phyloP scores from a whole-genome alignment of 202 grass and related monocot species.

The Cymbopogon flexuosus region DNA sequence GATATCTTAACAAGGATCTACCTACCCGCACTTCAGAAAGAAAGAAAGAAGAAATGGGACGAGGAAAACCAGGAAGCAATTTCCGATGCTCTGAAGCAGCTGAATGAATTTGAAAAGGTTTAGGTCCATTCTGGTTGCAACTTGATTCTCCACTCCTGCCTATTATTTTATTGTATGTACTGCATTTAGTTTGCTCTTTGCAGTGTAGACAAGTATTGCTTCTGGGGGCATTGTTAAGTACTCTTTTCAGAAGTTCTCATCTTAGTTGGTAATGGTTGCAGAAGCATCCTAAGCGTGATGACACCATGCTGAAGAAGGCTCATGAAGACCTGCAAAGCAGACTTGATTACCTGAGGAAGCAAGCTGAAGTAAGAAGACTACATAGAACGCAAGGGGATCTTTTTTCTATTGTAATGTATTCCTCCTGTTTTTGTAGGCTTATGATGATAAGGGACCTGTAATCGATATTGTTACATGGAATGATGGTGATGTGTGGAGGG shows the following conservation, averaged over 20 bases:
- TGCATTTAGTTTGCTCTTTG: conserved; percentile 15
- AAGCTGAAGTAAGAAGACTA: conserved; percentile 74
- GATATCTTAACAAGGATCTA: conserved; percentile 25
- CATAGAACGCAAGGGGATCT: conserved; percentile 1
- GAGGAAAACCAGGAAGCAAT: conserved; percentile 98
- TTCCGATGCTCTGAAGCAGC: conserved; percentile 64
- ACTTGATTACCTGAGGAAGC: conserved; percentile 85
- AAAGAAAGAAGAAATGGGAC: conserved; percentile 94
- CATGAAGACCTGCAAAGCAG: conserved; percentile 75
- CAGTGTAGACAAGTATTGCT: conserved; percentile 7
- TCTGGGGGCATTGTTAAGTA: background rate
- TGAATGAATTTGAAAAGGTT: conserved; percentile 99
- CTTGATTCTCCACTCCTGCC: conserved; percentile 11
- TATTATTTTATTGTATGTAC: conserved; percentile 15
- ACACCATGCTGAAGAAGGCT: conserved; percentile 61
- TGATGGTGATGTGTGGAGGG: conserved; percentile 95
- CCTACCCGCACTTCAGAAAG: conserved; percentile 53
- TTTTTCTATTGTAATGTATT: conserved; percentile 25
- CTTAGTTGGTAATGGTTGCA: conserved; percentile 42
- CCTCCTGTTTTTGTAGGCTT: conserved; percentile 49
- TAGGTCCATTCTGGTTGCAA: background rate
- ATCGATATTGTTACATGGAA: conserved; percentile 94
- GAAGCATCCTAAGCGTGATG: conserved; percentile 68
- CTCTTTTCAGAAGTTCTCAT: conserved; percentile 8
- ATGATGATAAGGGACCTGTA: conserved; percentile 86